phyloP scores from a whole-genome alignment of 306 rosid genomes.

The Cucumis sativus region Cucumber_9930_V3 NC_026656.2:10281501-10282000 shows the following conservation, averaged over 20 bases:
- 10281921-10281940: neutral
- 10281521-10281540: conserved; percentile 26
- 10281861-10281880: neutral
- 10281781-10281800: conserved; percentile 69
- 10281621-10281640: conserved; percentile 28
- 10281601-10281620: conserved; percentile 16
- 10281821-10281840: neutral
- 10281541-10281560: conserved; percentile 44
- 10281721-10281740: conserved; percentile 68
- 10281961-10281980: neutral
- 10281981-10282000: neutral
- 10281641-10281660: conserved; percentile 88
- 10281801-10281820: conserved; percentile 13
- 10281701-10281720: conserved; percentile 96
- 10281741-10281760: conserved; percentile 98
- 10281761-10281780: conserved; percentile 68
- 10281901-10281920: neutral
- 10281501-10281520: conserved; percentile 53
- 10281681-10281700: conserved; percentile 99
- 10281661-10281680: conserved; percentile 92
- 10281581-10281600: conserved; percentile 26
- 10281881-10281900: neutral
- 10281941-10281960: neutral
- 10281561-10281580: conserved; percentile 42
- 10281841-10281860: neutral